Conservation (phyloP, 768 basidiomycete genomes). For the Leccinum ochraceum region DNA sequence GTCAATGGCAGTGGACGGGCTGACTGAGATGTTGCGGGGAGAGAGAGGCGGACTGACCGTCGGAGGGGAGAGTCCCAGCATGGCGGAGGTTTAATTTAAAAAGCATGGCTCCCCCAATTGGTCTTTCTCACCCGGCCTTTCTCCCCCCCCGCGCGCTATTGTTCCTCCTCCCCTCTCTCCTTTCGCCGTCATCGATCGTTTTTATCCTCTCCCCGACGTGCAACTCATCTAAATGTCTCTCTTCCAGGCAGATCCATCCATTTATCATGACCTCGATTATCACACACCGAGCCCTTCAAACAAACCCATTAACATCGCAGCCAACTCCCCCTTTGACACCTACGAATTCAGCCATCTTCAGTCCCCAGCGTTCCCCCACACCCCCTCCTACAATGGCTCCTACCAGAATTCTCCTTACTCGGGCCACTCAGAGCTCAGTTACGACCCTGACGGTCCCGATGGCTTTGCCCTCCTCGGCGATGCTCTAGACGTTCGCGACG, state of each 20-base stretch:
- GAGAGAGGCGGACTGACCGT: slow-evolving; percentile 2
- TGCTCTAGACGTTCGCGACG: slow-evolving; percentile 41
- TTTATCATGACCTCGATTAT: slow-evolving; percentile 29
- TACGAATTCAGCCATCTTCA: slow-evolving; percentile 40
- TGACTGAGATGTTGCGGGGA: neutral
- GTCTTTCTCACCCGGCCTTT: slow-evolving; percentile 31
- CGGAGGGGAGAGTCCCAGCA: slow-evolving; percentile 2
- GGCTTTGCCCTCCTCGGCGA: slow-evolving; percentile 52
- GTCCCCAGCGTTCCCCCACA: slow-evolving; percentile 46
- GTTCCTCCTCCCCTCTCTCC: slow-evolving; percentile 2
- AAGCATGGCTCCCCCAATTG: slow-evolving; percentile 25
- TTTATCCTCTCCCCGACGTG: neutral
- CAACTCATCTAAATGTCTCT: slow-evolving; percentile 25
- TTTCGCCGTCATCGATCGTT: slow-evolving; percentile 8
- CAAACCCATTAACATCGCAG: slow-evolving; percentile 26
- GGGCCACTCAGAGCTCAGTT: slow-evolving; percentile 63
- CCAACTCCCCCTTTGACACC: slow-evolving; percentile 38
- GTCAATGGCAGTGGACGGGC: neutral
- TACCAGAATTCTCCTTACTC: slow-evolving; percentile 75
- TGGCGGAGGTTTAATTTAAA: slow-evolving; percentile 32
- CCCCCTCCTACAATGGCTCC: slow-evolving; percentile 62
- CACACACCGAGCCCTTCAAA: slow-evolving; percentile 28
- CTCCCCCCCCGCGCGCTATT: slow-evolving; percentile 25
- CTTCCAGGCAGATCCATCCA: slow-evolving; percentile 25
- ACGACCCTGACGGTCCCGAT: slow-evolving; percentile 49